Conservation (phyloP, 164 flowering plant species). For the Buxus sempervirens region DNA sequence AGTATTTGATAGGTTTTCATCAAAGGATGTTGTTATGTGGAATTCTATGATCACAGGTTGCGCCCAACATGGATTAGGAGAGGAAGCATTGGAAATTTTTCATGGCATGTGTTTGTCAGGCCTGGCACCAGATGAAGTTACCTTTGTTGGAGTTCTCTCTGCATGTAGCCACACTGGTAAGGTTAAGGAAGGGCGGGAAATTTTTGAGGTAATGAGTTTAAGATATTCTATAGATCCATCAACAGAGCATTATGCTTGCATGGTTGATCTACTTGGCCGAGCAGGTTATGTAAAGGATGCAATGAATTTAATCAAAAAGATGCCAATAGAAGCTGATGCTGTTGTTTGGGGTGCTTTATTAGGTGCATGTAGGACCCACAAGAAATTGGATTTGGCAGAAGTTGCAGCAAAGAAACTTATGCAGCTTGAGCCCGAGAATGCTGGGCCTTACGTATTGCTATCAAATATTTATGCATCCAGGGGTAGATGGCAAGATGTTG, state of each 20-base stretch:
- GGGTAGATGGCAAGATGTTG: slow-evolving; percentile 63
- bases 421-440: slow-evolving; percentile 61
- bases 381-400: slow-evolving; percentile 67
- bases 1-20: slow-evolving; percentile 48
- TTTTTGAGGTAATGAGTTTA: slow-evolving; percentile 59
- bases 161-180: slow-evolving; percentile 79
- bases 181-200: slow-evolving; percentile 55
- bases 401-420: slow-evolving; percentile 69
- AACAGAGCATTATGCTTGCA: slow-evolving; percentile 71
- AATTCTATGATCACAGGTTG: slow-evolving; percentile 77
- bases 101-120: slow-evolving; percentile 46
- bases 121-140: slow-evolving; percentile 53
- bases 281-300: slow-evolving; percentile 64
- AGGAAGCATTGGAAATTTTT: slow-evolving; percentile 57
- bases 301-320: slow-evolving; percentile 45
- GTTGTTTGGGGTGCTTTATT: slow-evolving; percentile 77
- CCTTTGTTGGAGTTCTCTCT: slow-evolving; percentile 73
- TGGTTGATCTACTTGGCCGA: slow-evolving; percentile 82
- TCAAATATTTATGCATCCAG: slow-evolving; percentile 73
- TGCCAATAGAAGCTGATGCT: slow-evolving; percentile 78
- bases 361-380: slow-evolving; percentile 69
- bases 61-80: slow-evolving; percentile 73
- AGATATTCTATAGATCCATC: slow-evolving; percentile 48
- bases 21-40: slow-evolving; percentile 82
- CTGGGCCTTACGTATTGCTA: slow-evolving; percentile 62